Conservation (phyloP, 805 yeast genomes). For the Brettanomyces nanus region DNA sequence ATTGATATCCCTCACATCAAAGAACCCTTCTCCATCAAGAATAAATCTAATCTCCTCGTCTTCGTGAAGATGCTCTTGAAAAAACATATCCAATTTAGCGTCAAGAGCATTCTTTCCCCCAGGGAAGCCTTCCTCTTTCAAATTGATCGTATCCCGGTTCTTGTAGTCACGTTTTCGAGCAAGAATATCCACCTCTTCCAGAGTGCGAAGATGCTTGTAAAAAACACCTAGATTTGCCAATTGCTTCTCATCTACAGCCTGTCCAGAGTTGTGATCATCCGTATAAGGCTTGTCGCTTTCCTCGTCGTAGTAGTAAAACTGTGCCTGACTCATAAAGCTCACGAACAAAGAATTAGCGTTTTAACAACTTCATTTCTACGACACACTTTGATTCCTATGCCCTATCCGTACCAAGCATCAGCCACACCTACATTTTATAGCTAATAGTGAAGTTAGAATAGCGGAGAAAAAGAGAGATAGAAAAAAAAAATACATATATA, state of each 20-base stretch:
- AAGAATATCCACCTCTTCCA: conserved; percentile 51
- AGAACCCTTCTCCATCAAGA: conserved; percentile 83
- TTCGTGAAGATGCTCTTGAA: conserved; percentile 85
- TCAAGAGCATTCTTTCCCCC: conserved; percentile 53
- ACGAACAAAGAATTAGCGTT: not conserved
- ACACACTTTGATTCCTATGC: too few species aligned
- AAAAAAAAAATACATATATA: not conserved
- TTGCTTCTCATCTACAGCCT: conserved; percentile 38
- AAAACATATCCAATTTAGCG: conserved; percentile 61
- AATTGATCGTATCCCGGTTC: conserved; percentile 65
- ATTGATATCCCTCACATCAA: conserved; percentile 67
- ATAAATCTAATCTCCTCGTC: conserved; percentile 95
- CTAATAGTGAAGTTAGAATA: too few species aligned
- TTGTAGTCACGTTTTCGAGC: conserved; percentile 68
- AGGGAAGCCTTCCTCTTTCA: conserved; percentile 53
- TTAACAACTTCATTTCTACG: not conserved
- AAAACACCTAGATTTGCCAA: conserved; percentile 60
- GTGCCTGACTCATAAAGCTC: conserved; percentile 7
- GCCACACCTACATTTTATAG: not conserved
- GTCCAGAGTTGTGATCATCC: conserved; percentile 67
- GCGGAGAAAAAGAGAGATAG: not conserved
- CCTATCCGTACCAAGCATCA: not conserved
- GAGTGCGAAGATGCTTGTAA: conserved; percentile 43
- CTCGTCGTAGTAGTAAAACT: conserved; percentile 56
- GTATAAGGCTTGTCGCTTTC: conserved; percentile 51